Evolutionary conservation across 108 stramenopile genomes (phyloP).

Genomic region (Skeletonema potamos): DNA sequence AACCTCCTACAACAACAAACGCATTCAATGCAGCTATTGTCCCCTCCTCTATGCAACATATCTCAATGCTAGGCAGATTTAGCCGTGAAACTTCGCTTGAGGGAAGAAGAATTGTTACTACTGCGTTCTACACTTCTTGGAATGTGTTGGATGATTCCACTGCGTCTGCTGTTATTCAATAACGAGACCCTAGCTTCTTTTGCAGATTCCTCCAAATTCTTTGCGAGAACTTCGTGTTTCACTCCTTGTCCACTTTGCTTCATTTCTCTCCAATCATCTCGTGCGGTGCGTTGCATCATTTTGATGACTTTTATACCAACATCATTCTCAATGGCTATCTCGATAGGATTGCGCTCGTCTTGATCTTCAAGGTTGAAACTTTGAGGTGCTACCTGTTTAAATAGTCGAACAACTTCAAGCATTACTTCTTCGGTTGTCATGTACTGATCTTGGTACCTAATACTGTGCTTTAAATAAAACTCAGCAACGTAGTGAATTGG

Average conservation of each 20-base stretch:
- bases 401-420: conserved; percentile 32
- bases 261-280: conserved; percentile 47
- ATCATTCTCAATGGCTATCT: conserved; percentile 39
- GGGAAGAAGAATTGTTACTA: not conserved
- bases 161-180: not conserved
- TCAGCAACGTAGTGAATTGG: conserved; percentile 49
- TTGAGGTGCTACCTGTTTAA: conserved; percentile 23
- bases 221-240: conserved; percentile 29
- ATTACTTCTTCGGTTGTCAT: conserved; percentile 10
- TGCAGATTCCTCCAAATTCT: conserved; percentile 12
- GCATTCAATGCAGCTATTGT: too few relatives aligned
- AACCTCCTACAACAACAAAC: not conserved
- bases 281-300: conserved; percentile 40
- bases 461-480: conserved; percentile 18
- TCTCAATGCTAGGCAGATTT: conserved; percentile 10
- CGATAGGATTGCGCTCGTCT: conserved; percentile 42
- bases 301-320: conserved; percentile 39
- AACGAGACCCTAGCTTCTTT: not conserved
- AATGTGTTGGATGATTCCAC: not conserved
- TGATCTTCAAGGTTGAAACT: conserved; percentile 45
- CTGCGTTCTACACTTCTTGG: not conserved
- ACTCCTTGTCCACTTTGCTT: conserved; percentile 11
- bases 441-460: conserved; percentile 2
- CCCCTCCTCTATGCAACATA: too few relatives aligned
- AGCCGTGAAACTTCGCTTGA: conserved; percentile 12